These are phyloP conservation scores for Globomyces sp. DNA, from an alignment of 371 early-diverging fungal genomes.

Conservation along the genomic window DNA sequence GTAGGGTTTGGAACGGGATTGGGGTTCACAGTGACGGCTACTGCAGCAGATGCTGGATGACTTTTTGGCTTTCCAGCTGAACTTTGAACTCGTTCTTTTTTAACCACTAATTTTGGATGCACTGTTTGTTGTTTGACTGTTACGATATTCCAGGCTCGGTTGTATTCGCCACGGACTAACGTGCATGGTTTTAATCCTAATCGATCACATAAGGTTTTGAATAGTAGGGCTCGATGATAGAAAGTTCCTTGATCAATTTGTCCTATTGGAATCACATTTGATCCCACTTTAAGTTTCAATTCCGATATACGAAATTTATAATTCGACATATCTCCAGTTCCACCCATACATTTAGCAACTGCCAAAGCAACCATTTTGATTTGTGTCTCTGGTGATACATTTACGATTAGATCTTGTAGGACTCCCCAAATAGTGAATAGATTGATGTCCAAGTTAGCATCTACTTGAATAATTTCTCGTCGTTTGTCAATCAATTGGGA, in stretches of 20 bases:
- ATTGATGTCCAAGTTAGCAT: slow-evolving; percentile 28
- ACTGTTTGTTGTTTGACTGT: slow-evolving; percentile 27
- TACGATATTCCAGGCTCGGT: slow-evolving; percentile 49
- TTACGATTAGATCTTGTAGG: neutral
- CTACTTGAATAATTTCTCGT: slow-evolving; percentile 48
- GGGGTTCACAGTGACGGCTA: neutral
- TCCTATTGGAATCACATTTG: slow-evolving; percentile 48
- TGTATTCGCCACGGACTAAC: slow-evolving; percentile 48
- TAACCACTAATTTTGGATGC: neutral
- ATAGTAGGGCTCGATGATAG: slow-evolving; percentile 52
- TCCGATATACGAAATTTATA: slow-evolving; percentile 47
- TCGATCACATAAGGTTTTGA: slow-evolving; percentile 48
- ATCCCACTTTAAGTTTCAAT: slow-evolving; percentile 34
- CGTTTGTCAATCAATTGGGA: slow-evolving; percentile 37
- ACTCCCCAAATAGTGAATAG: slow-evolving; percentile 17
- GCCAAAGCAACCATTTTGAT: slow-evolving; percentile 35
- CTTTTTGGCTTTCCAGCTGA: neutral
- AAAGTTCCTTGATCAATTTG: slow-evolving; percentile 39
- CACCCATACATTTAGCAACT: slow-evolving; percentile 46
- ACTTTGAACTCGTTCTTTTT: slow-evolving; percentile 11
- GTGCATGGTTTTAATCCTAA: slow-evolving; percentile 39
- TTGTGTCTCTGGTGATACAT: slow-evolving; percentile 18
- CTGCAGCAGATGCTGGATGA: neutral
- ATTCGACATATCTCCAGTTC: slow-evolving; percentile 27
- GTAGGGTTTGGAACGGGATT: slow-evolving; percentile 1